Conservation (phyloP, 2,329 filamentous ascomycete genomes). For the Ophiosphaerella herpotricha region DNA sequence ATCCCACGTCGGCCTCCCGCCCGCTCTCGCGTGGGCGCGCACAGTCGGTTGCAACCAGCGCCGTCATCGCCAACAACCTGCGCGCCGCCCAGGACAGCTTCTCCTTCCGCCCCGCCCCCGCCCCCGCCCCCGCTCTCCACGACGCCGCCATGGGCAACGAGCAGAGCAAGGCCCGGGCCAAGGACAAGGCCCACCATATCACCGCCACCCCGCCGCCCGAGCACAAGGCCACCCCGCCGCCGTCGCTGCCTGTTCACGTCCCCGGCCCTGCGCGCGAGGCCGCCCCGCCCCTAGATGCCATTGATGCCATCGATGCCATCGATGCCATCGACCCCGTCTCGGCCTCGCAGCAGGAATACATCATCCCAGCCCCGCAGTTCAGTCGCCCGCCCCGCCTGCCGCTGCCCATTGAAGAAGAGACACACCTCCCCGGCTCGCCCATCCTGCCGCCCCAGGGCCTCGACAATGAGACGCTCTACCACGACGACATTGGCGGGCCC, state of each 20-base stretch:
- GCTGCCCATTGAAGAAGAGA: slow-evolving; percentile 90
- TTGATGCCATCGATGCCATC: too few relatives aligned
- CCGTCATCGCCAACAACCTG: slow-evolving; percentile 33
- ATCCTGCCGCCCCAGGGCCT: slow-evolving; percentile 75
- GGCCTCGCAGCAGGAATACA: slow-evolving; percentile 42
- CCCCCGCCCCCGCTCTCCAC: slow-evolving; percentile 8
- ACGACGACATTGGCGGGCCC: slow-evolving; percentile 53
- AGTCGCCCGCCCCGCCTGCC: slow-evolving; percentile 83
- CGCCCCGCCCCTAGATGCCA: slow-evolving; percentile 10
- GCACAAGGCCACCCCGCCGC: slow-evolving; percentile 10
- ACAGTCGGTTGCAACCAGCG: slow-evolving; percentile 30
- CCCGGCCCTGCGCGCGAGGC: slow-evolving; percentile 33
- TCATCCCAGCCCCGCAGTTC: slow-evolving; percentile 51
- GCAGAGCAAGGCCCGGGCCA: slow-evolving; percentile 36
- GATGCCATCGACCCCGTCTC: slow-evolving; percentile 35
- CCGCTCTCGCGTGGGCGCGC: slow-evolving; percentile 35
- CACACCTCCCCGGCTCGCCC: slow-evolving; percentile 86
- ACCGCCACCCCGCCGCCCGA: slow-evolving; percentile 16
- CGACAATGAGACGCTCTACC: slow-evolving; percentile 50
- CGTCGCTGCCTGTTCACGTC: slow-evolving; percentile 47
- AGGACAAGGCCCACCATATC: slow-evolving; percentile 11
- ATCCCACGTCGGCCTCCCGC: slow-evolving; percentile 29
- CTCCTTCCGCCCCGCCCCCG: slow-evolving; percentile 8
- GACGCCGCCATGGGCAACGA: slow-evolving; percentile 47
- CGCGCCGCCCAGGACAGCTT: slow-evolving; percentile 38